A percentile compares a stretch with the other conserved stretches of the same genome.
These are phyloP conservation scores for Metschnikowia rubicola DNA, from an alignment of 805 yeast species.

Conservation along the genomic window DNA sequence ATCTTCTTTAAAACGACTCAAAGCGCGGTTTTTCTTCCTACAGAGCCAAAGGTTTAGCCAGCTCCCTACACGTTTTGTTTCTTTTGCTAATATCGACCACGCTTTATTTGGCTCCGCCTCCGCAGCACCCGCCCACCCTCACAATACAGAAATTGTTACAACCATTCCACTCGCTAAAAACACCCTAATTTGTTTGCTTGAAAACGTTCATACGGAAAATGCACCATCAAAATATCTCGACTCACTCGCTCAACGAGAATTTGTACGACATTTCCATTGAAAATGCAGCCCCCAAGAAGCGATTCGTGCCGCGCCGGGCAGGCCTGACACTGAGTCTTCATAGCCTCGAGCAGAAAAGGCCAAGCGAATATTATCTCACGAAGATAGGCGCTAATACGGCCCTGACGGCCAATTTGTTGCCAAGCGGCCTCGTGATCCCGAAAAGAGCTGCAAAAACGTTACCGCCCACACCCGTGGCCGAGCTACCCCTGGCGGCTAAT, in stretches of 20 bases:
- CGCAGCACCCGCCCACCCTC: not conserved
- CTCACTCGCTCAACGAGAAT: constrained; percentile 23
- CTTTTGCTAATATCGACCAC: not conserved
- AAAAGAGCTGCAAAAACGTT: too few relatives aligned
- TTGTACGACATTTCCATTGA: constrained; percentile 24
- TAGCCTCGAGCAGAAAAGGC: constrained; percentile 28
- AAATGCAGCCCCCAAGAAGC: constrained; percentile 16
- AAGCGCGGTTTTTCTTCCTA: too few relatives aligned
- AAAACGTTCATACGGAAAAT: constrained; percentile 6
- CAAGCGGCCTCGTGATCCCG: too few relatives aligned
- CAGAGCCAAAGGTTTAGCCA: not conserved
- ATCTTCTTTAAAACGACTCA: too few relatives aligned
- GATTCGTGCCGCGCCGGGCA: constrained; percentile 24
- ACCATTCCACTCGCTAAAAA: not conserved
- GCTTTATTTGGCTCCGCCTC: too few relatives aligned
- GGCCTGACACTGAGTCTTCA: constrained; percentile 26
- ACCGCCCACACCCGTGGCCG: constrained; percentile 6
- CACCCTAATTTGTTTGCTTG: too few relatives aligned
- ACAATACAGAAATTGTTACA: not conserved
- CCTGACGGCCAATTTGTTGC: too few relatives aligned
- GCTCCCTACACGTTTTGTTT: not conserved
- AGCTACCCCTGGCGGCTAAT: not conserved
- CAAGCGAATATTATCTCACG: constrained; percentile 39
- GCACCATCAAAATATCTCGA: constrained; percentile 22
- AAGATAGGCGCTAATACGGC: constrained; percentile 15